phyloP scores from a whole-genome alignment of 2,329 filamentous ascomycete genomes.

The Scorias spongiosa region DNA sequence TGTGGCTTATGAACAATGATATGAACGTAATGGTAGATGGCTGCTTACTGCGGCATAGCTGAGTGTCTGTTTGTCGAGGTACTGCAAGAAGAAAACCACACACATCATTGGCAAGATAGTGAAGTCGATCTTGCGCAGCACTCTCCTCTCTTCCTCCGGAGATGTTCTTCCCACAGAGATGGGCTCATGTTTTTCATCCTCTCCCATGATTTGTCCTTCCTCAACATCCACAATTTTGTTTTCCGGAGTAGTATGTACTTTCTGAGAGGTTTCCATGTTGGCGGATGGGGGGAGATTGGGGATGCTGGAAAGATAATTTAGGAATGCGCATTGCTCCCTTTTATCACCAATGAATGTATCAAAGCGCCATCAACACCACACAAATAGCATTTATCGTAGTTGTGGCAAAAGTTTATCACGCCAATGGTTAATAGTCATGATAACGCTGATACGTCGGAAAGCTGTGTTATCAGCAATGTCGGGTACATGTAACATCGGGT shows the following conservation, averaged over 20 bases:
- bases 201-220: background rate
- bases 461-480: background rate
- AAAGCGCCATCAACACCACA: no score
- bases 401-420: no score
- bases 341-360: background rate
- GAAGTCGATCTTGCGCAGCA: constrained; percentile 8
- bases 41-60: constrained; percentile 28
- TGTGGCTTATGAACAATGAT: background rate
- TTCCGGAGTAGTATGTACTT: background rate
- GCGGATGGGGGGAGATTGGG: background rate
- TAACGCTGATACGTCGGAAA: background rate
- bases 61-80: constrained; percentile 35
- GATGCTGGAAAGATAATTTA: background rate
- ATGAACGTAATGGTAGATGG: background rate
- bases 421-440: no score
- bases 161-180: background rate
- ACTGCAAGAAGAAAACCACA: constrained; percentile 17
- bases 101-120: constrained; percentile 9
- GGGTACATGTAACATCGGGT: background rate
- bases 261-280: background rate
- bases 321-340: background rate
- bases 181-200: background rate
- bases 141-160: constrained; percentile 8
- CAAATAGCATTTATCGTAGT: no score
- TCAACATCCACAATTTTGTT: background rate